Evolutionary conservation across 352 stramenopile genomes (phyloP).

Genomic region (Pythium insidiosum): DNA sequence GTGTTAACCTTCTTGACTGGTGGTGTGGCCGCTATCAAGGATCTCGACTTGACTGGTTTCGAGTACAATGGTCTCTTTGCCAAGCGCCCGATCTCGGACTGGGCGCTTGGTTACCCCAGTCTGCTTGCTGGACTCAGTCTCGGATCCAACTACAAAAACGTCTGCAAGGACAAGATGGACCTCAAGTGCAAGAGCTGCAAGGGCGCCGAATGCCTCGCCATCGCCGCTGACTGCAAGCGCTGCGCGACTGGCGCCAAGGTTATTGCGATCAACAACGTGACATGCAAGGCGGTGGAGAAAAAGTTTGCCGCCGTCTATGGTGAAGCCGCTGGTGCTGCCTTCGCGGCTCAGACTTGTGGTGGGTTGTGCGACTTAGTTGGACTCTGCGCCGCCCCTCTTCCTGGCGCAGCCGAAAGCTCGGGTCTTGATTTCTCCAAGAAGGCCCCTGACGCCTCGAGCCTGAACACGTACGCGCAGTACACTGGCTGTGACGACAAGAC

Average conservation of each 20-base stretch:
- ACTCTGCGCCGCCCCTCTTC: too few species aligned
- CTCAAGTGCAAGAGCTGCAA: conserved; percentile 34
- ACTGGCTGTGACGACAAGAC: too few species aligned
- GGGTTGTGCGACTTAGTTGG: too few species aligned
- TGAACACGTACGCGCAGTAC: too few species aligned
- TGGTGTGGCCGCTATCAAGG: conserved; percentile 21
- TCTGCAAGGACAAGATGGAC: conserved; percentile 28
- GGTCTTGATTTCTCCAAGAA: too few species aligned
- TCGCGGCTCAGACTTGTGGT: too few species aligned
- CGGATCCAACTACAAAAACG: conserved; percentile 33
- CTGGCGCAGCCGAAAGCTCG: too few species aligned
- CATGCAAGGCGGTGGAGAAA: conserved; percentile 27
- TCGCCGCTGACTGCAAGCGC: conserved; percentile 36
- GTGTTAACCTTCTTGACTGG: conserved; percentile 30
- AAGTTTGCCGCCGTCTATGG: conserved; percentile 35
- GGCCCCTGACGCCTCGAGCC: too few species aligned
- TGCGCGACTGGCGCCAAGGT: conserved; percentile 28
- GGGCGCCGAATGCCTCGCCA: conserved; percentile 21
- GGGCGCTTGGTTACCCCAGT: conserved; percentile 42
- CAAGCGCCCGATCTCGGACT: conserved; percentile 36
- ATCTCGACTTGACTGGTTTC: conserved; percentile 31
- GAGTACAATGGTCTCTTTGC: conserved; percentile 51
- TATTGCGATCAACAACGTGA: conserved; percentile 31
- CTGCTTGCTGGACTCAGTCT: conserved; percentile 38
- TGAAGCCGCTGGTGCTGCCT: too few species aligned